Evolutionary conservation across 2,329 filamentous ascomycete genomes (phyloP).

Genomic region (Rhynchosporium graminicola): DNA sequence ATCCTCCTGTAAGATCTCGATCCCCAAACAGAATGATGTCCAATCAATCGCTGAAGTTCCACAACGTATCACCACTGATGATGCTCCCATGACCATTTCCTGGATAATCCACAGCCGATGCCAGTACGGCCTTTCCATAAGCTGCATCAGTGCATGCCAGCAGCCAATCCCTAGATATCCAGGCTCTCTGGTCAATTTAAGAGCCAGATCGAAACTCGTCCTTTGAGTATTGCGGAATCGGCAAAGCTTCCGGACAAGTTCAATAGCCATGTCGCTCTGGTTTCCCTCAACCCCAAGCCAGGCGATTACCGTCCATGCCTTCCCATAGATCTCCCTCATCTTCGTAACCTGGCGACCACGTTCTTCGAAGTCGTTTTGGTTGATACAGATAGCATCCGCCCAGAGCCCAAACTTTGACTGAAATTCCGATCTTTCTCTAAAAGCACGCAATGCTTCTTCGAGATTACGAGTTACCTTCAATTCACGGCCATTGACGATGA

Average conservation of each 20-base stretch:
- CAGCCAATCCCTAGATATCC: conserved; percentile 11
- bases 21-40: conserved; percentile 20
- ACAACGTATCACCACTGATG: conserved; percentile 13
- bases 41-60: conserved; percentile 18
- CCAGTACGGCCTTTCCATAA: conserved; percentile 27
- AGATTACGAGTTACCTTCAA: conserved; percentile 16
- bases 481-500: conserved; percentile 17
- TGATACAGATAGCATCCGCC: conserved; percentile 30
- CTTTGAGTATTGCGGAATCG: too few relatives aligned
- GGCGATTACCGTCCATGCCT: conserved; percentile 16
- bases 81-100: conserved; percentile 27
- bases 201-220: neutral
- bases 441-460: conserved; percentile 13
- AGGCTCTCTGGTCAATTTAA: conserved; percentile 15
- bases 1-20: conserved; percentile 18
- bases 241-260: conserved; percentile 18
- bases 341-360: conserved; percentile 12
- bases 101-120: conserved; percentile 30
- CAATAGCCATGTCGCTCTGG: conserved; percentile 20
- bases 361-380: conserved; percentile 23
- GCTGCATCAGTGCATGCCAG: conserved; percentile 20
- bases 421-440: neutral
- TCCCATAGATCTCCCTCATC: conserved; percentile 25
- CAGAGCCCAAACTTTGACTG: conserved; percentile 12
- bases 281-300: conserved; percentile 25